A percentile compares a stretch with the other conserved stretches of the same genome.
Conservation (phyloP, 768 basidiomycete species). For the Leccinum broughii region DNA sequence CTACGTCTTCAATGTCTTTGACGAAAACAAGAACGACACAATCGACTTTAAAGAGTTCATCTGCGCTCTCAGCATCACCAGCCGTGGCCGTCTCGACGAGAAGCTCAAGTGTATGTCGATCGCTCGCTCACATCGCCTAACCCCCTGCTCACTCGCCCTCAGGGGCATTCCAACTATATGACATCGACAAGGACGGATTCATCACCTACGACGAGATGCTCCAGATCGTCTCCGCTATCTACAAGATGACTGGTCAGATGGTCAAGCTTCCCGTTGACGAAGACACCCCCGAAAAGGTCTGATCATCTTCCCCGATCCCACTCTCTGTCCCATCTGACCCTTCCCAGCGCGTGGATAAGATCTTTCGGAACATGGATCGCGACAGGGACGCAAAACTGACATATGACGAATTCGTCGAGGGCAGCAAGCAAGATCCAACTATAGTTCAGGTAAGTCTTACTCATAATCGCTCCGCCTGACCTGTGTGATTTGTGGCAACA, state of each 20-base stretch:
- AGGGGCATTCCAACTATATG: slow-evolving; percentile 99
- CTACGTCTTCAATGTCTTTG: slow-evolving; percentile 98
- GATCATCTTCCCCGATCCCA: slow-evolving; percentile 14
- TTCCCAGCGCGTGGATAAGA: slow-evolving; percentile 92
- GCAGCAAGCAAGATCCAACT: slow-evolving; percentile 97
- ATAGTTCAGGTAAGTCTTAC: slow-evolving; percentile 81
- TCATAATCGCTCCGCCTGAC: slow-evolving; percentile 14
- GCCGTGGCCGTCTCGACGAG: slow-evolving; percentile 90
- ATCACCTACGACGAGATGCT: slow-evolving; percentile 99
- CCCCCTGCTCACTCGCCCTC: slow-evolving; percentile 22
- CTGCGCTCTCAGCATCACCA: slow-evolving; percentile 93
- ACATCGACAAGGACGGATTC: slow-evolving; percentile 96
- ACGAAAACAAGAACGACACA: slow-evolving; percentile 91
- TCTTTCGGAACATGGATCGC: slow-evolving; percentile 96
- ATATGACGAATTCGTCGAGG: slow-evolving; percentile 97
- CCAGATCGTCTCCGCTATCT: slow-evolving; percentile 95
- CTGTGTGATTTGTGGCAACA: slow-evolving; percentile 34
- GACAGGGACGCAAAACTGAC: slow-evolving; percentile 93
- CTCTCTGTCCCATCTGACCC: slow-evolving; percentile 12
- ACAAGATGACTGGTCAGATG: slow-evolving; percentile 99
- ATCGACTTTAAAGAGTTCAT: slow-evolving; percentile 99
- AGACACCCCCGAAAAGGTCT: slow-evolving; percentile 98
- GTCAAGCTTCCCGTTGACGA: slow-evolving; percentile 97
- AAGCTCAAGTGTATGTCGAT: slow-evolving; percentile 92
- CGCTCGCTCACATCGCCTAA: slow-evolving; percentile 7